Evolutionary conservation across 2,329 filamentous ascomycete genomes (phyloP), one percentile per base, ranked within the genome.

Genomic region (Xylaria sp.): DNA sequence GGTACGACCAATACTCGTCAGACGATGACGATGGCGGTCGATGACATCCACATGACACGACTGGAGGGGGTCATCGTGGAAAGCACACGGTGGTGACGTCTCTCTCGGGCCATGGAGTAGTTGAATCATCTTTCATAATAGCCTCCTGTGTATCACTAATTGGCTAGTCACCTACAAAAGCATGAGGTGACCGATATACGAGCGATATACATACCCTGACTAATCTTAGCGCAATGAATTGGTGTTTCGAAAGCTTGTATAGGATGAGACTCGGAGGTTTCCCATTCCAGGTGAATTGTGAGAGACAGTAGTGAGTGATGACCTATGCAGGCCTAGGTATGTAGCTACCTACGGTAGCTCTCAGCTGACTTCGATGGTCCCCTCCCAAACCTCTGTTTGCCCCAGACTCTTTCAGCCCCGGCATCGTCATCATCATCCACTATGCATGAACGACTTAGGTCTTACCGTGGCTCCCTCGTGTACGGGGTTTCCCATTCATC

Each of bases 361-460:
- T 55, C 55, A 64, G 60, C 60, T 68, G 60, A 64, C 29, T 21
- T 44, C 5, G 23, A 54, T 54, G 54, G 47, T 40, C 35, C 29
- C 37, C 42, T 48, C 32, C 35, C 23, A 16, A n/a, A n/a, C n/a
- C n/a, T n/a, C n/a, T n/a, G n/a, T 40, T 29, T 9, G 50, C 29
- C 29, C 12, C 54, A 40, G 54, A 55, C 40, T 59, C 3, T 35
- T 53, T 18, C 60, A 68, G 65, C 65, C 23, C 48, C 37, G 47
- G n/a, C 5, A 10, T 35, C 32, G 32, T 35, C 32, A 35, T 35
- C 32, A 10, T 35, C 32, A 35, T 9, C n/a, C 29, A 44, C 47
- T 53, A 54, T 47, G 54, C 60, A 50, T 53, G 47, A 40, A 23
- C 44, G 10, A 16, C 60, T 55, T 48, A 48, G 13, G 40, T 40